Evolutionary conservation across 495 filamentous ascomycete genomes (phyloP).

Genomic region (Evansstolkia leycettana): DNA sequence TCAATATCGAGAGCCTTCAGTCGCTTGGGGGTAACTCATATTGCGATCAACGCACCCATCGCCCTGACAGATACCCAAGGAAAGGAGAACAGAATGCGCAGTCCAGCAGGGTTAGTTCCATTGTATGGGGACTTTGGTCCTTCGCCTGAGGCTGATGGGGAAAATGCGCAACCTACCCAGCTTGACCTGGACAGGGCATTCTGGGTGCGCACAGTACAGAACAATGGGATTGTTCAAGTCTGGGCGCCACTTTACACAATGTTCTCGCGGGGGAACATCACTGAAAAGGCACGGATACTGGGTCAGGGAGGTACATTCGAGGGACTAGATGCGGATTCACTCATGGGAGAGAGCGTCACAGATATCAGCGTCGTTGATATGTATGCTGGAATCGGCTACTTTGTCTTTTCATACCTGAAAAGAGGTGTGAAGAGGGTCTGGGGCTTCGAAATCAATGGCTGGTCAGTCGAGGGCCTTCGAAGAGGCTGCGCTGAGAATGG

Average conservation of each 20-base stretch:
- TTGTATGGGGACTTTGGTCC: constrained; percentile 57
- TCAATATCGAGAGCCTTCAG: constrained; percentile 33
- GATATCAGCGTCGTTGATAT: constrained; percentile 59
- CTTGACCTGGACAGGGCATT: constrained; percentile 50
- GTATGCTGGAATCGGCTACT: constrained; percentile 90
- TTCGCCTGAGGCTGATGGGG: not conserved
- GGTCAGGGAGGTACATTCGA: constrained; percentile 15
- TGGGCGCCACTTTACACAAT: constrained; percentile 86
- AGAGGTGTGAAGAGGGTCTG: constrained; percentile 59
- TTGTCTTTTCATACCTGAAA: constrained; percentile 65
- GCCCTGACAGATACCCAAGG: constrained; percentile 11
- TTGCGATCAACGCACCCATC: constrained; percentile 66
- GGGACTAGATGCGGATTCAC: constrained; percentile 15
- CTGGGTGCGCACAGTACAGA: constrained; percentile 57
- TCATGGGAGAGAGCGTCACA: constrained; percentile 11
- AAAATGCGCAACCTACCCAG: constrained; percentile 14
- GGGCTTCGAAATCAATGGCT: constrained; percentile 82
- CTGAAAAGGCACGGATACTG: constrained; percentile 73
- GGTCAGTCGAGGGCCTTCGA: constrained; percentile 71
- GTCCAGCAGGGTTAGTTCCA: constrained; percentile 47
- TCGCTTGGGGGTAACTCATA: constrained; percentile 42
- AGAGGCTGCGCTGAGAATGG: constrained; percentile 58
- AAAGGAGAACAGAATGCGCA: constrained; percentile 52
- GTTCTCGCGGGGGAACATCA: constrained; percentile 81
- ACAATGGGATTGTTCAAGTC: constrained; percentile 70